Evolutionary conservation across 306 rosid species (phyloP).

Genomic region (Sechiopsis laciniata): DNA sequence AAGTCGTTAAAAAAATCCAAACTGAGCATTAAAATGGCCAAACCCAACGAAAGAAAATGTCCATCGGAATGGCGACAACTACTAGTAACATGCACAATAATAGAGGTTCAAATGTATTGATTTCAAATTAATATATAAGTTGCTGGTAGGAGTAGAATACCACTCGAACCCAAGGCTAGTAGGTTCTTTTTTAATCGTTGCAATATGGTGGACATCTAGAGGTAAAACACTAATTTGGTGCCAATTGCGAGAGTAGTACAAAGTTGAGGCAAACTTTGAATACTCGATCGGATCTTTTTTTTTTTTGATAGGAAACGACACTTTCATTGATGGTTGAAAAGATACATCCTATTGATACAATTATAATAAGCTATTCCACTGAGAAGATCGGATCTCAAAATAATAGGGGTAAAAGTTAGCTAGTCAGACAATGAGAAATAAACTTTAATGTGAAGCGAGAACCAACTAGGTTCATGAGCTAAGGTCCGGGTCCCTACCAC

Average conservation of each 20-base stretch:
- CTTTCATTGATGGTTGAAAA: no score
- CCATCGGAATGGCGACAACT: background rate
- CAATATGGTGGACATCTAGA: background rate
- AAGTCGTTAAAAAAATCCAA: background rate
- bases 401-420: background rate
- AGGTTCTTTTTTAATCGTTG: background rate
- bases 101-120: background rate
- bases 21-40: background rate
- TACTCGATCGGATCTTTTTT: constrained; percentile 8
- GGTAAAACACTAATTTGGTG: background rate
- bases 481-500: background rate
- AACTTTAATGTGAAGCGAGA: background rate
- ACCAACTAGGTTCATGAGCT: background rate
- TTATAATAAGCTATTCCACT: no score
- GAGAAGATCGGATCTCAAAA: constrained; percentile 19
- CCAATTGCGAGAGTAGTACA: background rate
- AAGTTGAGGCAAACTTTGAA: constrained; percentile 11
- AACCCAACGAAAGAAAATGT: background rate
- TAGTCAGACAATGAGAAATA: background rate
- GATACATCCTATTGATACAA: no score
- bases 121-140: background rate
- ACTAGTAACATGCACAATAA: background rate
- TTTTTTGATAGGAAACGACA: no score
- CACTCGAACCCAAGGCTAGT: background rate
- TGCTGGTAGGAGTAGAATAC: background rate